Conservation (phyloP, 2,329 filamentous ascomycete genomes). For the Penicillium sp. region DNA sequence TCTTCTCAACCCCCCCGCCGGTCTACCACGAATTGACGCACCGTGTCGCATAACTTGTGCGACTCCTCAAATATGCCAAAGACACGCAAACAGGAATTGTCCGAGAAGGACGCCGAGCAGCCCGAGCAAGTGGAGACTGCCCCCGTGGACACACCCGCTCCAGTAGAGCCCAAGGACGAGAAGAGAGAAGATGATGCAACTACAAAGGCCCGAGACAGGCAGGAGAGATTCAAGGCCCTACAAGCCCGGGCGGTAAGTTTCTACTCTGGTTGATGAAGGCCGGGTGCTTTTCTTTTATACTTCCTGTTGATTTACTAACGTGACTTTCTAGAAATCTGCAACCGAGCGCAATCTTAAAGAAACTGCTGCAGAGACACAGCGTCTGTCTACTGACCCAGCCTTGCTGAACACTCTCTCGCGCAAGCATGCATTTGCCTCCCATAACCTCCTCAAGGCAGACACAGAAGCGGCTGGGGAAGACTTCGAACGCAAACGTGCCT, state of each 20-base stretch:
- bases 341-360: conserved; percentile 69
- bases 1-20: conserved; percentile 1
- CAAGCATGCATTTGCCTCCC: conserved; percentile 80
- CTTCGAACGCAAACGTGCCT: conserved; percentile 95
- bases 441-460: conserved; percentile 91
- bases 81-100: conserved; percentile 16
- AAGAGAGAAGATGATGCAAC: conserved; percentile 27
- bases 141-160: conserved; percentile 9
- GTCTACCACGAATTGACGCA: not conserved
- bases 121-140: conserved; percentile 12
- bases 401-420: conserved; percentile 76
- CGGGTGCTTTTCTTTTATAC: too few relatives aligned
- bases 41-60: not conserved
- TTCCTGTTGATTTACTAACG: conserved; percentile 25
- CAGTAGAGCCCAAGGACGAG: conserved; percentile 12
- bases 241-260: conserved; percentile 67
- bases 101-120: conserved; percentile 13
- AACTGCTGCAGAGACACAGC: conserved; percentile 77
- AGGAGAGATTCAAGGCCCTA: conserved; percentile 81
- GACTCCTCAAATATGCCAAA: conserved; percentile 15
- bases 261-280: too few relatives aligned
- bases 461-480: conserved; percentile 81
- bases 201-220: conserved; percentile 56
- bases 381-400: conserved; percentile 71
- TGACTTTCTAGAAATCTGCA: conserved; percentile 37